phyloP scores from a whole-genome alignment of 148 eudicot species.

The Fagopyrum tataricum region DNA sequence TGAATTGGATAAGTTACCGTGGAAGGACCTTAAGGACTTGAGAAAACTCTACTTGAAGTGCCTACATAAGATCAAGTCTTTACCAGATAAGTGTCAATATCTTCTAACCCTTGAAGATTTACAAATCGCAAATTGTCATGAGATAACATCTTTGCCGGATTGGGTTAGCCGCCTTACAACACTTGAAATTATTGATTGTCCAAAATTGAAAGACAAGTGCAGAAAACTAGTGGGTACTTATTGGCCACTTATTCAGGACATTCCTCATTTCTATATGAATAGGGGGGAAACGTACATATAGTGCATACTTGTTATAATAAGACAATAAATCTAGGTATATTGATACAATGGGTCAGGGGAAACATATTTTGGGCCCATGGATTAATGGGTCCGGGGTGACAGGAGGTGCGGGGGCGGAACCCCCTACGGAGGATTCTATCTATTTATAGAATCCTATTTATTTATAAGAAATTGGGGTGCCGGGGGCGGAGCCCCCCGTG shows the following conservation, averaged over 20 bases:
- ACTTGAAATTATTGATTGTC: too few species aligned
- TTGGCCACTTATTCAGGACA: background rate
- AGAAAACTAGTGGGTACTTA: background rate
- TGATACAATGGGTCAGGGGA: too few species aligned
- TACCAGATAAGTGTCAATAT: background rate
- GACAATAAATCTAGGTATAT: too few species aligned
- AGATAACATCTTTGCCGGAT: background rate
- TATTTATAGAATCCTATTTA: too few species aligned
- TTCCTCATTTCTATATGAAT: background rate
- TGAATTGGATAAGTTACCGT: background rate
- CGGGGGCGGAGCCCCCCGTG: too few species aligned
- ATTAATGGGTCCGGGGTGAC: too few species aligned
- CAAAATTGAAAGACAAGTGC: background rate
- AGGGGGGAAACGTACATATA: too few species aligned
- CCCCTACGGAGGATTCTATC: too few species aligned
- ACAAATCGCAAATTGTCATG: background rate
- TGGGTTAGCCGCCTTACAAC: background rate
- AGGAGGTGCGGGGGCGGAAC: too few species aligned
- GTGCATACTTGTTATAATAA: too few species aligned
- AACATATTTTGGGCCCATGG: too few species aligned
- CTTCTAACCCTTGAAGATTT: background rate
- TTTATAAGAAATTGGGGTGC: too few species aligned
- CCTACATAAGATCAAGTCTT: background rate
- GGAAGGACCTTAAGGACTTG: background rate
- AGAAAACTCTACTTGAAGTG: background rate